A percentile compares a stretch with the other conserved stretches of the same genome.
These are phyloP conservation scores for Leccinum disarticulatum DNA, from an alignment of 768 basidiomycete genomes.

Conservation along the genomic window DNA sequence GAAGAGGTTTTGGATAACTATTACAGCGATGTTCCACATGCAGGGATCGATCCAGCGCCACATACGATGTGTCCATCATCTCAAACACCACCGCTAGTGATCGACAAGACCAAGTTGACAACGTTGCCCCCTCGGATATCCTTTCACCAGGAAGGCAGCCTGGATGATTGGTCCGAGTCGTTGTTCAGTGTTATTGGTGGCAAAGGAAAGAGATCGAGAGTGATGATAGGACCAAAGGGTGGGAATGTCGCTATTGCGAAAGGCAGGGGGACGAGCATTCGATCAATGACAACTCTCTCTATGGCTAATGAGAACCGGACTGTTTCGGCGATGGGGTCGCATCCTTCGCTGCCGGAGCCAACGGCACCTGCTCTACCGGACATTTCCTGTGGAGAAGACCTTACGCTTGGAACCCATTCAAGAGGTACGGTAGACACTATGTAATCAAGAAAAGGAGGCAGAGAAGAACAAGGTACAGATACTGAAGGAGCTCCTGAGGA, in stretches of 20 bases:
- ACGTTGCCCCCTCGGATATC: constrained; percentile 53
- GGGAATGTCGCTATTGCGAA: constrained; percentile 5
- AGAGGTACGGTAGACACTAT: constrained; percentile 6
- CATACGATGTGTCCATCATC: constrained; percentile 5
- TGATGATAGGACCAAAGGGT: background rate
- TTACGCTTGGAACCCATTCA: constrained; percentile 17
- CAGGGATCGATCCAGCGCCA: constrained; percentile 10
- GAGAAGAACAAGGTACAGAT: background rate
- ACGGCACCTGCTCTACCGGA: constrained; percentile 15
- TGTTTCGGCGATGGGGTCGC: constrained; percentile 2
- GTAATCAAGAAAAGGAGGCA: constrained; percentile 8
- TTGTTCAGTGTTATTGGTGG: constrained; percentile 52
- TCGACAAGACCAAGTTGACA: constrained; percentile 27
- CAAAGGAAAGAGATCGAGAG: constrained; percentile 17
- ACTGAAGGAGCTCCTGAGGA: background rate
- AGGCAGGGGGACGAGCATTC: constrained; percentile 21
- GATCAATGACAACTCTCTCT: constrained; percentile 9
- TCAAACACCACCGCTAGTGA: constrained; percentile 34
- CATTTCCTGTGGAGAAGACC: constrained; percentile 21
- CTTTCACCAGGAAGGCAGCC: constrained; percentile 47
- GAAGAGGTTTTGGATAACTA: constrained; percentile 31
- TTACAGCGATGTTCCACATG: constrained; percentile 10
- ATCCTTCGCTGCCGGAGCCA: constrained; percentile 2
- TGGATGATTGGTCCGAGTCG: constrained; percentile 55
- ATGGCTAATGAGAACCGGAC: background rate